Evolutionary conservation across 768 basidiomycete species (phyloP).

Genomic region (Xerocomus potaroensis): DNA sequence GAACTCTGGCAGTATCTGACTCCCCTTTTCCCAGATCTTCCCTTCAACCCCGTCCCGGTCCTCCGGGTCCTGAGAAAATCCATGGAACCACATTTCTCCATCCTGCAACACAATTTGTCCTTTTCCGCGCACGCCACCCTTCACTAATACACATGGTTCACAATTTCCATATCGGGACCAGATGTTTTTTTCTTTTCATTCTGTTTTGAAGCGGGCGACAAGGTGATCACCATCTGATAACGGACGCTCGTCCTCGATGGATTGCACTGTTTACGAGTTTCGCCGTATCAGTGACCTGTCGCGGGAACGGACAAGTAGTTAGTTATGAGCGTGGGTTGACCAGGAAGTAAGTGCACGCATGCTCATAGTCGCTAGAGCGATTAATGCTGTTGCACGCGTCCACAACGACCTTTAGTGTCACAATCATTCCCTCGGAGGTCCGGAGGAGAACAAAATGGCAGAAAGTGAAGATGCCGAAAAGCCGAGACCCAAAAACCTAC

Average conservation of each 20-base stretch:
- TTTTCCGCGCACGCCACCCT: conserved; percentile 4
- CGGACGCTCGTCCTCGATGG: not conserved
- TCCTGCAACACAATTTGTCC: conserved; percentile 7
- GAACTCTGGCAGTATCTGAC: not conserved
- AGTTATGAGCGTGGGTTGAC: not conserved
- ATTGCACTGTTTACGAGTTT: too few species aligned
- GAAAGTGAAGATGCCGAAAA: not conserved
- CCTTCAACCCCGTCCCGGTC: conserved; percentile 8
- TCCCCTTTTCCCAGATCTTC: not conserved
- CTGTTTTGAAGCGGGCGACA: not conserved
- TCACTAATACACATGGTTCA: not conserved
- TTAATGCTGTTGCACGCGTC: not conserved
- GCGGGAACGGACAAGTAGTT: too few species aligned
- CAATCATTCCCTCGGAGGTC: conserved; percentile 19
- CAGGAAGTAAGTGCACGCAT: not conserved
- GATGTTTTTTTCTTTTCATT: not conserved
- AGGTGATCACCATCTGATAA: not conserved
- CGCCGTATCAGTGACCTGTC: too few species aligned
- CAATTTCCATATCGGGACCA: conserved; percentile 4
- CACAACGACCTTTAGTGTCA: not conserved
- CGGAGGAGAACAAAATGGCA: conserved; percentile 8
- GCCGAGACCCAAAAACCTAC: not conserved
- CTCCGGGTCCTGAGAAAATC: conserved; percentile 11
- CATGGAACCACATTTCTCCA: conserved; percentile 5
- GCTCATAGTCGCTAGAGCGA: not conserved